phyloP scores from a whole-genome alignment of 2,329 filamentous ascomycete genomes.

The Lachnellula arida region DNA sequence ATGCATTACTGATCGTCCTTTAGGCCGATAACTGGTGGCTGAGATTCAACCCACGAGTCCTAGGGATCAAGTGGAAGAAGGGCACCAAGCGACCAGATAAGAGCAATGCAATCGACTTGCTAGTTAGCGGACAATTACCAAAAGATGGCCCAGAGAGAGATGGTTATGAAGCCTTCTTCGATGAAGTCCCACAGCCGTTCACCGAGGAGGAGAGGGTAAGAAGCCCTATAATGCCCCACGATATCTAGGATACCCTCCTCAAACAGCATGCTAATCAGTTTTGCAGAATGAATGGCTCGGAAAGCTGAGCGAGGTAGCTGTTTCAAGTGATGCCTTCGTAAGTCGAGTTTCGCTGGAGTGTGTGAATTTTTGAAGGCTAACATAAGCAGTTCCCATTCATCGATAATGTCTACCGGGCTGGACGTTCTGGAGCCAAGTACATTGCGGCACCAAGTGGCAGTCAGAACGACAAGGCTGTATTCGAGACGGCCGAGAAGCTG shows the following conservation, averaged over 20 bases:
- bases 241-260: background rate
- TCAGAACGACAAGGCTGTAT: constrained; percentile 76
- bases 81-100: constrained; percentile 95
- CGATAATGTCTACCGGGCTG: constrained; percentile 93
- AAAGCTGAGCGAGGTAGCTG: constrained; percentile 75
- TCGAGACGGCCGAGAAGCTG: constrained; percentile 86
- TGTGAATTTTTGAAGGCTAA: constrained; percentile 1
- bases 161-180: constrained; percentile 84
- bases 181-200: constrained; percentile 80
- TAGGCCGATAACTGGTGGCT: constrained; percentile 97
- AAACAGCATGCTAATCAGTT: background rate
- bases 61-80: constrained; percentile 93
- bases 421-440: constrained; percentile 88
- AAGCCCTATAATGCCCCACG: background rate
- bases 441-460: constrained; percentile 89
- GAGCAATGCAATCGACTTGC: constrained; percentile 94
- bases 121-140: constrained; percentile 86
- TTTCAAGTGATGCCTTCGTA: constrained; percentile 94
- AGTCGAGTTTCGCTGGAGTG: constrained; percentile 36
- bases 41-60: constrained; percentile 87
- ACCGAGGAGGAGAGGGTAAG: constrained; percentile 67
- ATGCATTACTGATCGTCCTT: background rate
- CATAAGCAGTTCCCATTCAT: constrained; percentile 84
- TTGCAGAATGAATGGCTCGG: constrained; percentile 66
- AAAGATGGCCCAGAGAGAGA: constrained; percentile 78